Evolutionary conservation across 305 asterid species (phyloP).

Genomic region (Ilex paraguariensis): DNA sequence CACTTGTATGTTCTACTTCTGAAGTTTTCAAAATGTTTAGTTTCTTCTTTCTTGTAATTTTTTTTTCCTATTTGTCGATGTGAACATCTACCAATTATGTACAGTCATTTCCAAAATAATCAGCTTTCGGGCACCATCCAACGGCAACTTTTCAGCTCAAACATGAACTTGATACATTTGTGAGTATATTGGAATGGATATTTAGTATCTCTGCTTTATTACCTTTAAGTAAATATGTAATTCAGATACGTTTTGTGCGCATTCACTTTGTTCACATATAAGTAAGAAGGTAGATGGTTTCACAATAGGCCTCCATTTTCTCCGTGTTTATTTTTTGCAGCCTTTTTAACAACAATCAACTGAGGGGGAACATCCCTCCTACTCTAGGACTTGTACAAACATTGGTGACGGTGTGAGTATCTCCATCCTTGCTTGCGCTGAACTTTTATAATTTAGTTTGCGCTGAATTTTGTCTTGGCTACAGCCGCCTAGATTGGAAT

Average conservation of each 20-base stretch:
- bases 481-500: conserved; percentile 80
- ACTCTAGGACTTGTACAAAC: conserved; percentile 49
- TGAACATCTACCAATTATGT: conserved; percentile 4
- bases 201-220: too few species aligned
- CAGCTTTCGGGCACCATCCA: conserved; percentile 66
- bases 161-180: conserved; percentile 73
- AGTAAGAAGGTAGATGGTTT: too few species aligned
- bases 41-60: not conserved
- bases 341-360: conserved; percentile 70
- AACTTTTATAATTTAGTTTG: not conserved
- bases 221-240: not conserved
- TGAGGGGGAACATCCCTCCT: conserved; percentile 52
- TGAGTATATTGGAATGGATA: too few species aligned
- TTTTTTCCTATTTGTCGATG: not conserved
- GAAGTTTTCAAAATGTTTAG: not conserved
- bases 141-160: conserved; percentile 42
- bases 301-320: too few species aligned
- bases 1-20: conserved; percentile 52
- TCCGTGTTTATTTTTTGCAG: conserved; percentile 19
- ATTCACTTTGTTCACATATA: too few species aligned
- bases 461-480: conserved; percentile 14
- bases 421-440: conserved; percentile 8
- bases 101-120: conserved; percentile 80
- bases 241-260: not conserved
- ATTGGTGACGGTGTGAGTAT: conserved; percentile 76